A percentile compares a stretch with the other conserved stretches of the same genome.
Conservation (phyloP, 768 basidiomycete species). For the Lactarius quietus region DNA sequence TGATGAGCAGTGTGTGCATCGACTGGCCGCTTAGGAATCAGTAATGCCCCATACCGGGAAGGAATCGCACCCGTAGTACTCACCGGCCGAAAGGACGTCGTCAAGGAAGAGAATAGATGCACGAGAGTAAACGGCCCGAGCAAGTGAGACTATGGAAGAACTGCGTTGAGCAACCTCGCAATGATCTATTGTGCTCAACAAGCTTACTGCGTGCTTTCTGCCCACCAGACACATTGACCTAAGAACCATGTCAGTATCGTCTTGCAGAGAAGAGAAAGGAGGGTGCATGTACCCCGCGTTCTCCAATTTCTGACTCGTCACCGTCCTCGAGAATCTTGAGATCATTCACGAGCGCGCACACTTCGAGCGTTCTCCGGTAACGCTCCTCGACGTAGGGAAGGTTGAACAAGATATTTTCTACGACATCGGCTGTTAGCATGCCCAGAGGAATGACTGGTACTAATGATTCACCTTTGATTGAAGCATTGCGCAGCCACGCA, state of each 20-base stretch:
- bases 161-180: slow-evolving; percentile 6
- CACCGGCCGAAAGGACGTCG: slow-evolving; percentile 61
- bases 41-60: neutral
- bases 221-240: slow-evolving; percentile 50
- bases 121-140: slow-evolving; percentile 87
- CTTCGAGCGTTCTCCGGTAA: slow-evolving; percentile 75
- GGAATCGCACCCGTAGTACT: slow-evolving; percentile 16
- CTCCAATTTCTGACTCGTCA: slow-evolving; percentile 84
- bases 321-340: slow-evolving; percentile 83
- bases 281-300: slow-evolving; percentile 58
- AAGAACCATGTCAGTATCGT: neutral
- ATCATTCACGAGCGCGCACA: slow-evolving; percentile 68
- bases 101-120: slow-evolving; percentile 81
- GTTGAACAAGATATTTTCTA: slow-evolving; percentile 76
- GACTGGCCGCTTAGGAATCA: slow-evolving; percentile 40
- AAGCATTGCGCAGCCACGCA: slow-evolving; percentile 73
- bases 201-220: slow-evolving; percentile 51
- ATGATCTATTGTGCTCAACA: neutral
- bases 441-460: neutral
- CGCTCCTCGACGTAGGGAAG: slow-evolving; percentile 69
- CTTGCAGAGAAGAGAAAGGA: neutral
- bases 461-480: slow-evolving; percentile 46
- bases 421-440: slow-evolving; percentile 2
- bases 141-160: slow-evolving; percentile 52
- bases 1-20: slow-evolving; percentile 85